Evolutionary conservation across 352 stramenopile species (phyloP).

Genomic region (Phytophthora pistaciae): DNA sequence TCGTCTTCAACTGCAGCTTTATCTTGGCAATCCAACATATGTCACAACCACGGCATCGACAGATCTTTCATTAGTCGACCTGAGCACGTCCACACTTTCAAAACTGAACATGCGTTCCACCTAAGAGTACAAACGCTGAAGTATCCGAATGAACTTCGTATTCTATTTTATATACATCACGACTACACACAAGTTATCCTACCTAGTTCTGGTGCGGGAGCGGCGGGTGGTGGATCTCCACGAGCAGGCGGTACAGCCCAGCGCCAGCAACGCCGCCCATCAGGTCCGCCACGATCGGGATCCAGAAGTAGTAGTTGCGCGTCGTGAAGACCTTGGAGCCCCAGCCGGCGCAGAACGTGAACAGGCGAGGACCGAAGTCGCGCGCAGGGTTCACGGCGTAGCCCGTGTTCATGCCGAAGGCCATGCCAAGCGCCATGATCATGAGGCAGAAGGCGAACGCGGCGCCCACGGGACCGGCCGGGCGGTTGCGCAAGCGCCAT

Average conservation of each 20-base stretch:
- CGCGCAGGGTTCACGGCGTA: conserved; percentile 63
- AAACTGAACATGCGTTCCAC: too few relatives aligned
- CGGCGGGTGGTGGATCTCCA: conserved; percentile 53
- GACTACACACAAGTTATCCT: background rate
- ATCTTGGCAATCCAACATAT: too few relatives aligned
- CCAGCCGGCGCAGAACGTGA: conserved; percentile 44
- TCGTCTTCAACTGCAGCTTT: too few relatives aligned
- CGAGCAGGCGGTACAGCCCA: conserved; percentile 39
- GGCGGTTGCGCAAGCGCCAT: conserved; percentile 55
- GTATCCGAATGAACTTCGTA: too few relatives aligned
- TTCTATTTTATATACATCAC: too few relatives aligned
- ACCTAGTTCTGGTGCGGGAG: conserved; percentile 16
- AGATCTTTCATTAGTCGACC: too few relatives aligned
- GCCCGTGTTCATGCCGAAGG: conserved; percentile 58
- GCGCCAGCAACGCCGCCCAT: conserved; percentile 43
- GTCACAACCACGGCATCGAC: too few relatives aligned
- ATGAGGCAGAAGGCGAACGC: conserved; percentile 49
- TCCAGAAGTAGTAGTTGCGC: conserved; percentile 54
- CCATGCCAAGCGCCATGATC: conserved; percentile 63
- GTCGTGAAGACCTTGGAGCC: conserved; percentile 54
- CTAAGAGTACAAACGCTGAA: too few relatives aligned
- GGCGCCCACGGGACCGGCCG: conserved; percentile 34
- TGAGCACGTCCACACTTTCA: too few relatives aligned
- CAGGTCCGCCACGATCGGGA: conserved; percentile 42
- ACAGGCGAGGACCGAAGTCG: conserved; percentile 58